Evolutionary conservation across 2,329 filamentous ascomycete species (phyloP).

Genomic region (Cercospora sp.): DNA sequence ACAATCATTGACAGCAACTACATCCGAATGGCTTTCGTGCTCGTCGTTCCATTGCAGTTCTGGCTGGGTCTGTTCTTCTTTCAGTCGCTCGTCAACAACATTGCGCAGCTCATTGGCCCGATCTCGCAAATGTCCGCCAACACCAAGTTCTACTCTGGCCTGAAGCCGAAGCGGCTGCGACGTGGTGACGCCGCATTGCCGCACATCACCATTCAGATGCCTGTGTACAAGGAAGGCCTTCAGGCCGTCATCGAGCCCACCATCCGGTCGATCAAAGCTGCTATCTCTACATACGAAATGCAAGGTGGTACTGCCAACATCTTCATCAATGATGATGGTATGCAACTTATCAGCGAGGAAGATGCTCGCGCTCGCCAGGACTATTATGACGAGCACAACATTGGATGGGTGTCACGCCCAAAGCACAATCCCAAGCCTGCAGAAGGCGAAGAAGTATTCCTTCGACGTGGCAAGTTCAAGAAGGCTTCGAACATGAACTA

Average conservation of each 20-base stretch:
- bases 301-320: constrained; percentile 66
- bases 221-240: constrained; percentile 47
- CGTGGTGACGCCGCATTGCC: constrained; percentile 42
- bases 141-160: constrained; percentile 50
- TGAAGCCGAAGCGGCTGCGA: constrained; percentile 43
- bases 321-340: constrained; percentile 68
- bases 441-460: constrained; percentile 52
- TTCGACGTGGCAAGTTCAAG: constrained; percentile 66
- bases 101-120: constrained; percentile 47
- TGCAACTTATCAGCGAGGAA: constrained; percentile 58
- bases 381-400: constrained; percentile 53
- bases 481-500: constrained; percentile 76
- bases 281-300: constrained; percentile 54
- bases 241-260: constrained; percentile 43
- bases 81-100: constrained; percentile 45
- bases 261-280: constrained; percentile 43
- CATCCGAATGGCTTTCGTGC: constrained; percentile 55
- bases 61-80: constrained; percentile 60
- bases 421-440: constrained; percentile 54
- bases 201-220: constrained; percentile 57
- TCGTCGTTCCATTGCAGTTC: constrained; percentile 55
- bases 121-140: constrained; percentile 48
- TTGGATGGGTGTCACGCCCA: constrained; percentile 52
- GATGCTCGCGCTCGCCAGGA: constrained; percentile 48
- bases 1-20: constrained; percentile 55